These are phyloP conservation scores for Handroanthus guayacan DNA, from an alignment of 257 asterid species.

Conservation along the genomic window DNA sequence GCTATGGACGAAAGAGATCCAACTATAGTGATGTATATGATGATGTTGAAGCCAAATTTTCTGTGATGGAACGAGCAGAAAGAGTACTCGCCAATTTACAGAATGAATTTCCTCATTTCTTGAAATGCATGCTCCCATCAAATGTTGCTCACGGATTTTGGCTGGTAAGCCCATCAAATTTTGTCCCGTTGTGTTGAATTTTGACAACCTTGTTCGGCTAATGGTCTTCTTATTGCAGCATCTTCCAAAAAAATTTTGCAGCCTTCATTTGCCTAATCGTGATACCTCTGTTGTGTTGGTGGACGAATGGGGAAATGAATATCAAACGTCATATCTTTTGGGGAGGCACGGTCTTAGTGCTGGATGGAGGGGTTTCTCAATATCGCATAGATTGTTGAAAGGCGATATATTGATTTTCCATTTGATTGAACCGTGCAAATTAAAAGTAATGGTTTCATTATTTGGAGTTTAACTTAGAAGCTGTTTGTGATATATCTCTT, in stretches of 20 bases:
- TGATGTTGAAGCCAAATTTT: slow-evolving; percentile 59
- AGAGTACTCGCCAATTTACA: slow-evolving; percentile 50
- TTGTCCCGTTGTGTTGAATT: slow-evolving; percentile 25
- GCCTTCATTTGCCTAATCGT: slow-evolving; percentile 57
- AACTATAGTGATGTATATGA: slow-evolving; percentile 59
- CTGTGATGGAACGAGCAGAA: slow-evolving; percentile 74
- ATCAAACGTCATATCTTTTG: slow-evolving; percentile 67
- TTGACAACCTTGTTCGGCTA: slow-evolving; percentile 18
- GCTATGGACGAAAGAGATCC: slow-evolving; percentile 56
- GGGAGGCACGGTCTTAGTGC: slow-evolving; percentile 88
- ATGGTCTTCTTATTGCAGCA: slow-evolving; percentile 55
- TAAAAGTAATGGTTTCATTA: slow-evolving; percentile 58
- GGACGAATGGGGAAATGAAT: slow-evolving; percentile 91
- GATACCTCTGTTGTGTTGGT: slow-evolving; percentile 69
- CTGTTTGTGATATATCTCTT: neutral
- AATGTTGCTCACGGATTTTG: slow-evolving; percentile 91
- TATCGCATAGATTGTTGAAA: slow-evolving; percentile 68
- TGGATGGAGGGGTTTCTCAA: slow-evolving; percentile 93
- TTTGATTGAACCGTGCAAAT: slow-evolving; percentile 75
- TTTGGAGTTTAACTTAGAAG: slow-evolving; percentile 1
- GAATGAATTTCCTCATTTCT: slow-evolving; percentile 61
- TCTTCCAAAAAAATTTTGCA: slow-evolving; percentile 74
- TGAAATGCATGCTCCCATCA: slow-evolving; percentile 93
- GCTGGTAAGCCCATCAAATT: slow-evolving; percentile 64
- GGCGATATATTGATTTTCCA: slow-evolving; percentile 85